Percentiles rank a stretch among this genome's conserved stretches.
These are phyloP conservation scores for Colletotrichum paranaense DNA, from an alignment of 2,329 filamentous ascomycete genomes.

Conservation along the genomic window DNA sequence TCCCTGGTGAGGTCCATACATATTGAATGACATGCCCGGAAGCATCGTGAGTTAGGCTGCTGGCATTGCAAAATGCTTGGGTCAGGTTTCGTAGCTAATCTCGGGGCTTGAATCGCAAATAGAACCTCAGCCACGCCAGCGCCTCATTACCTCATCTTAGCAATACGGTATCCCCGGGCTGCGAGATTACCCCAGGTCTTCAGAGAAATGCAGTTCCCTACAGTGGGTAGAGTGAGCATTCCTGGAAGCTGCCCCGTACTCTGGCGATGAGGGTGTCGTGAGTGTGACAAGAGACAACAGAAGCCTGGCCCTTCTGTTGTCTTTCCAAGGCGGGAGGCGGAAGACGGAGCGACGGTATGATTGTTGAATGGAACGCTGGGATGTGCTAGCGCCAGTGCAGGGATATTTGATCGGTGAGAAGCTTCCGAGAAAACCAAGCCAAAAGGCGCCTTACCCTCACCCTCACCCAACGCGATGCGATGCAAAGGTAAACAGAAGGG, in stretches of 20 bases:
- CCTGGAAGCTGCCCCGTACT: not conserved
- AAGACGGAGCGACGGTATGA: not conserved
- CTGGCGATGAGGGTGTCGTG: not conserved
- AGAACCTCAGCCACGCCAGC: slow-evolving; percentile 26
- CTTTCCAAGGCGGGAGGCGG: not conserved
- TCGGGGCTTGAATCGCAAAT: slow-evolving; percentile 30
- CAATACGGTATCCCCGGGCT: slow-evolving; percentile 7
- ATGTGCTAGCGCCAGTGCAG: slow-evolving; percentile 10
- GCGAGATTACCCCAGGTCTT: not conserved
- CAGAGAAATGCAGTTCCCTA: not conserved
- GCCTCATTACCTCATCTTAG: slow-evolving; percentile 28
- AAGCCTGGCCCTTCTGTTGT: not conserved
- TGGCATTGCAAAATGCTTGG: not conserved
- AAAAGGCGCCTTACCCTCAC: not conserved
- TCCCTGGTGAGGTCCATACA: not conserved
- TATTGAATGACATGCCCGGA: not conserved
- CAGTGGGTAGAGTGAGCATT: slow-evolving; percentile 1
- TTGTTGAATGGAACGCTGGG: slow-evolving; percentile 8
- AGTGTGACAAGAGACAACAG: not conserved
- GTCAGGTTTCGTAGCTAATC: slow-evolving; percentile 15
- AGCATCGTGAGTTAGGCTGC: not conserved
- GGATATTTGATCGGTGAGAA: not conserved
- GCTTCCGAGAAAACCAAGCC: not conserved
- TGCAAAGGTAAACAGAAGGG: slow-evolving; percentile 1
- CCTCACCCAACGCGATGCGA: not conserved